phyloP scores from a whole-genome alignment of 306 rosid species.

The Cucurbita pepo region DNA sequence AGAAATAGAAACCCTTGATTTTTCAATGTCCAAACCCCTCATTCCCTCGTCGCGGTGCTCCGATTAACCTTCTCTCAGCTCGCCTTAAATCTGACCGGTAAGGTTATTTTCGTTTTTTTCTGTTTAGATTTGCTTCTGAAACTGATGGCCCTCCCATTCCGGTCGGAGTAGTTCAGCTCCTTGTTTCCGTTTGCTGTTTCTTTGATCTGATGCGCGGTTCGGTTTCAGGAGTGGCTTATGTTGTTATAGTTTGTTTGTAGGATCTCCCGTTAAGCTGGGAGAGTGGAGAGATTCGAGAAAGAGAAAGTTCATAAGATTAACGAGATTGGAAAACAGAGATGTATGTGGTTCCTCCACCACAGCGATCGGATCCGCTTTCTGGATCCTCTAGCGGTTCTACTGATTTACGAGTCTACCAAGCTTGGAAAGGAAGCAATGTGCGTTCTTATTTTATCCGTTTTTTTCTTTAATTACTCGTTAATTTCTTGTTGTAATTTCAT shows the following conservation, averaged over 20 bases:
- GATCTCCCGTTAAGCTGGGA: conserved; percentile 5
- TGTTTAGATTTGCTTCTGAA: background rate
- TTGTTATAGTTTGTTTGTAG: background rate
- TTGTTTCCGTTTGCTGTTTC: background rate
- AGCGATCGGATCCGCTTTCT: conserved; percentile 59
- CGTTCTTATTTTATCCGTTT: conserved; percentile 1
- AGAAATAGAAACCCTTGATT: conserved; percentile 3
- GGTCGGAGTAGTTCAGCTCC: background rate
- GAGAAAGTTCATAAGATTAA: background rate
- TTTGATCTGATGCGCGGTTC: background rate
- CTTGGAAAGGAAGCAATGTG: conserved; percentile 97
- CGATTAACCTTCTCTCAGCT: conserved; percentile 9
- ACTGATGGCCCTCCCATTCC: background rate
- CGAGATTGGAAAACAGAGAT: conserved; percentile 14
- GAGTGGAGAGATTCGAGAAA: background rate
- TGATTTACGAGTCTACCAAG: conserved; percentile 66
- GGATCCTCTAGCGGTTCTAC: conserved; percentile 39
- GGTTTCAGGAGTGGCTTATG: background rate
- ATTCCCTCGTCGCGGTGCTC: conserved; percentile 17
- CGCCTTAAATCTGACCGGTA: conserved; percentile 14
- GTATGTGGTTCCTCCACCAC: conserved; percentile 96
- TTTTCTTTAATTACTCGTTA: background rate
- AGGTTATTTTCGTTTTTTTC: background rate
- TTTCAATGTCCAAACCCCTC: conserved; percentile 10
- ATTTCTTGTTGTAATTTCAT: background rate